A percentile compares a stretch with the other conserved stretches of the same genome.
These are phyloP conservation scores for Daedalea quercina DNA, from an alignment of 768 basidiomycete species.

Conservation along the genomic window DNA sequence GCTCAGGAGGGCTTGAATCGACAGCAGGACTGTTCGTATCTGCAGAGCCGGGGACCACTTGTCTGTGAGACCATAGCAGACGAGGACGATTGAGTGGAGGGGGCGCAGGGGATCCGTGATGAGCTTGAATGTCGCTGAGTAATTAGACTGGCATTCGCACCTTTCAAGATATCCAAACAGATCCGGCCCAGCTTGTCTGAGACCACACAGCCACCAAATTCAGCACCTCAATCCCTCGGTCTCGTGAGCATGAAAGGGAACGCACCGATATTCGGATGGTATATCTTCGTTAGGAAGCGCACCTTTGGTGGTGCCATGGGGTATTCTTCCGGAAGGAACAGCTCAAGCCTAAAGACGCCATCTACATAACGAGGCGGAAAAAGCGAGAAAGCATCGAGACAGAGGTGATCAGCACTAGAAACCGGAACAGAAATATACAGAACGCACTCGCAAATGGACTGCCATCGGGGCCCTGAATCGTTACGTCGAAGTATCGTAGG, in stretches of 20 bases:
- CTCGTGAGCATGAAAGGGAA: conserved; percentile 6
- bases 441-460: conserved; percentile 76
- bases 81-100: background rate
- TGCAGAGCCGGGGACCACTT: conserved; percentile 99
- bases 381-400: background rate
- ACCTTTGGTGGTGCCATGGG: conserved; percentile 99
- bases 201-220: background rate
- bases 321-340: conserved; percentile 98
- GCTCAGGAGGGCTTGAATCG: conserved; percentile 92
- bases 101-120: background rate
- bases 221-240: conserved; percentile 1
- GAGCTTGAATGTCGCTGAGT: background rate
- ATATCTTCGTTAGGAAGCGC: conserved; percentile 95
- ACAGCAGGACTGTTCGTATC: conserved; percentile 95
- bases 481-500: conserved; percentile 96
- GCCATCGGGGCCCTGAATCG: conserved; percentile 89
- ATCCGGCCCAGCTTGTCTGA: conserved; percentile 97
- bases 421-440: background rate
- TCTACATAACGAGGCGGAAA: background rate
- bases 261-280: conserved; percentile 98
- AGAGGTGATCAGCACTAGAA: background rate
- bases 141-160: conserved; percentile 31
- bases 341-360: conserved; percentile 90
- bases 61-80: too few relatives aligned
- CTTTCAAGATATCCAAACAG: conserved; percentile 97